phyloP scores from a whole-genome alignment of 2,329 filamentous ascomycete genomes.

The Microsporum ferrugineum region DNA sequence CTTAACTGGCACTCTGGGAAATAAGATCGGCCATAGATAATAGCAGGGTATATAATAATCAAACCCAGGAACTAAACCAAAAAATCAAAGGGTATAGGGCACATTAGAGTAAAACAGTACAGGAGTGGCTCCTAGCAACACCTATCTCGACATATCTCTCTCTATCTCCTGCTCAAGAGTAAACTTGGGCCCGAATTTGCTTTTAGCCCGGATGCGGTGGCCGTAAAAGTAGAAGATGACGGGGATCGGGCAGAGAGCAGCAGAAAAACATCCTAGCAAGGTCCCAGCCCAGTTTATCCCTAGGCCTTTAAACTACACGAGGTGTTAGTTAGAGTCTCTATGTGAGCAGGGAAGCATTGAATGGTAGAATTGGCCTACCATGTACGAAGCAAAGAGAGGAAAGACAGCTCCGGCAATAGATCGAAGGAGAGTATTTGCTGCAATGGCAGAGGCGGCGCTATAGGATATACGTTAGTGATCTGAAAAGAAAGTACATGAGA shows the following conservation, averaged over 20 bases:
- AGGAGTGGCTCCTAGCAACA: not conserved
- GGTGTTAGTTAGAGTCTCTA: not conserved
- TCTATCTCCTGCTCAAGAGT: conserved; percentile 6
- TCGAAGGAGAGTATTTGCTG: conserved; percentile 41
- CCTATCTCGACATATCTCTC: not conserved
- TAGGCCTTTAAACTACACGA: conserved; percentile 21
- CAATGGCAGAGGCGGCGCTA: conserved; percentile 40
- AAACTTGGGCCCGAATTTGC: conserved; percentile 24
- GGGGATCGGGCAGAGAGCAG: conserved; percentile 22
- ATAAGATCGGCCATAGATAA: not conserved
- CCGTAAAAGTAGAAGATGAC: conserved; percentile 24
- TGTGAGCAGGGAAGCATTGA: not conserved
- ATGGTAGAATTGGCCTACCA: conserved; percentile 15
- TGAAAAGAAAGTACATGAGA: not conserved
- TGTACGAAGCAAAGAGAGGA: conserved; percentile 25
- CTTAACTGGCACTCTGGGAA: not conserved
- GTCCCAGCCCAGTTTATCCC: conserved; percentile 25
- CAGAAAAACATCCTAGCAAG: conserved; percentile 22
- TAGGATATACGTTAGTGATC: not conserved
- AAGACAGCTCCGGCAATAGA: conserved; percentile 32
- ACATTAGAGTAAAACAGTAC: not conserved
- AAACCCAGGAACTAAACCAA: not conserved
- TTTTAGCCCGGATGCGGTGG: conserved; percentile 22
- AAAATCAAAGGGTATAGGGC: not conserved
- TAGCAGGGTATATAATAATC: not conserved